Percentiles rank a stretch among this genome's conserved stretches.
Evolutionary conservation across 2,329 filamentous ascomycete genomes (phyloP).

Genomic region (Macrophomina tecta): DNA sequence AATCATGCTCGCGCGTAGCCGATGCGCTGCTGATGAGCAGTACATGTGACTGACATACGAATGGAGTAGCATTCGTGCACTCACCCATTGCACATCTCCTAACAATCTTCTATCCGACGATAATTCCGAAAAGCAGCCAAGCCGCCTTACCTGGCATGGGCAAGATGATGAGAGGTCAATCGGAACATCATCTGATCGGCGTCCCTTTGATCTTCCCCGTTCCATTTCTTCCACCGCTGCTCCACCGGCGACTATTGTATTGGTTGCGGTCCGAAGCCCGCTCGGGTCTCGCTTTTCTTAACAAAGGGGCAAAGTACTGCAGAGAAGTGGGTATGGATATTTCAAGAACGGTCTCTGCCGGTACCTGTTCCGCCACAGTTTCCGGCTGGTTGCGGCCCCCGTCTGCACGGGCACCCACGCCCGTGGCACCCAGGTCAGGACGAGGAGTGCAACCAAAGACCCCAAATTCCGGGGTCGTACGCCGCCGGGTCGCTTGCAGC

Average conservation of each 20-base stretch:
- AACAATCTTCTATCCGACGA: slow-evolving; percentile 12
- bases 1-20: background rate
- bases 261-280: slow-evolving; percentile 18
- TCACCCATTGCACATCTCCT: background rate
- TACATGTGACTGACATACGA: slow-evolving; percentile 2
- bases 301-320: slow-evolving; percentile 20
- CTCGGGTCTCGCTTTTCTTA: slow-evolving; percentile 14
- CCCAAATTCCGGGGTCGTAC: slow-evolving; percentile 19
- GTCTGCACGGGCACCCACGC: slow-evolving; percentile 3
- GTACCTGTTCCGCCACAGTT: slow-evolving; percentile 1
- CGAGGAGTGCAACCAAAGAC: slow-evolving; percentile 2
- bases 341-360: slow-evolving; percentile 14
- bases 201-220: slow-evolving; percentile 24
- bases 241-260: slow-evolving; percentile 14
- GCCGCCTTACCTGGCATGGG: slow-evolving; percentile 15
- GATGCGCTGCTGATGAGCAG: slow-evolving; percentile 1
- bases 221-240: background rate
- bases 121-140: slow-evolving; percentile 19
- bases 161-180: slow-evolving; percentile 19
- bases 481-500: slow-evolving; percentile 10
- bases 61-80: background rate
- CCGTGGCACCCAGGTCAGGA: background rate
- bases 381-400: background rate
- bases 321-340: slow-evolving; percentile 18
- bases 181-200: slow-evolving; percentile 26